Evolutionary conservation across 1,284 basidiomycete genomes (phyloP), one percentile per base, ranked within the genome.

Genomic region (Ganoderma sinense): DNA sequence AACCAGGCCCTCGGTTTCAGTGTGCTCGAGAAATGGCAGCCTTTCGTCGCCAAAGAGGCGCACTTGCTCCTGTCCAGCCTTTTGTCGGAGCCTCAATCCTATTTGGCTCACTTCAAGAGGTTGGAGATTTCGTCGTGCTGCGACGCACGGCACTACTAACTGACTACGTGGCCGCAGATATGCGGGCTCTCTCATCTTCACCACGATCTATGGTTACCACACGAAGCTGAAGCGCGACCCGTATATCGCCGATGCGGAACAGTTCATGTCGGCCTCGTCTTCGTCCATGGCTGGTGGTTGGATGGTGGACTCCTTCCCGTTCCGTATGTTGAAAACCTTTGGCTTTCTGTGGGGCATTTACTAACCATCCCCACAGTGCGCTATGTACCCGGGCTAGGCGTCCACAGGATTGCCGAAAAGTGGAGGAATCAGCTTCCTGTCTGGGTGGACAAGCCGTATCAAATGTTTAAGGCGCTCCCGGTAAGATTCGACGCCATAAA

Each of bases 271-370:
- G 4, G 63, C 53, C 6, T 59, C 53, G 8, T 26, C 62, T 3
- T 33, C 33, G 18, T 55, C 59, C 11, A 69, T 72, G 51, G 43
- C 41, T 18, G 59, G 41, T 2, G 63, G 58, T 8, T 72, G 71
- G 71, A 39, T 68, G 14, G 64, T 72, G n/a, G 68, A 72, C 58
- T 72, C 68, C 64, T 43, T 72, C 36, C 62, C 68, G 2, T 63
- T 53, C 16, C 26, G 71, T 72, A 26, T 29, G 68, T 70, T n/a
- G 16, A 20, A 5, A 31, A 31, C 20, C 5, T 41, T n/a, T 2
- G 23, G 7, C 4, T 29, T n/a, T 10, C 56, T 40, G 1, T 60
- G 16, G 16, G 4, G 23, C 16, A 31, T 18, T 56, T 16, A 20
- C 29, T 33, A 16, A 56, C 16, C 5, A 18, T 33, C 7, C 23